phyloP scores from a whole-genome alignment of 345 rosid species.

The Citropsis articulata region DNA sequence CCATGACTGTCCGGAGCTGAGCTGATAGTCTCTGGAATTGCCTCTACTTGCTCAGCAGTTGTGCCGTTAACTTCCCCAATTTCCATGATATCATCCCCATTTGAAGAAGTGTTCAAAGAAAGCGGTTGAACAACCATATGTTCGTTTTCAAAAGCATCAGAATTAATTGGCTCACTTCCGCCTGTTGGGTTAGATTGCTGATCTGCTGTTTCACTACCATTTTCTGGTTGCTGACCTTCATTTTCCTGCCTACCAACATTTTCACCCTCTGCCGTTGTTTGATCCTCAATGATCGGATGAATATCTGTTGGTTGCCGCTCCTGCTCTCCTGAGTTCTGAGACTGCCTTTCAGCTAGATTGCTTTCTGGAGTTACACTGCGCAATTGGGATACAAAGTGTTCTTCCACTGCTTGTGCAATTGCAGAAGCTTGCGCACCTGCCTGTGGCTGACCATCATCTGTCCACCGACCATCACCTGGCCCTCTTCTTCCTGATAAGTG shows the following conservation, averaged over 20 bases:
- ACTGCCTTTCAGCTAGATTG: slow-evolving; percentile 56
- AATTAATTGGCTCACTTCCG: slow-evolving; percentile 44
- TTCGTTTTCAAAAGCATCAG: slow-evolving; percentile 34
- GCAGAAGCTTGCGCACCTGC: slow-evolving; percentile 72
- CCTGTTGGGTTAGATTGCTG: slow-evolving; percentile 33
- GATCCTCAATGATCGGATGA: slow-evolving; percentile 43
- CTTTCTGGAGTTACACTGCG: slow-evolving; percentile 42
- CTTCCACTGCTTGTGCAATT: slow-evolving; percentile 89
- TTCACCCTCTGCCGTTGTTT: slow-evolving; percentile 38
- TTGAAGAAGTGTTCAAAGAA: slow-evolving; percentile 49
- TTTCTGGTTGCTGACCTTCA: slow-evolving; percentile 51
- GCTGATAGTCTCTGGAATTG: slow-evolving; percentile 38
- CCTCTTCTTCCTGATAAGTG: slow-evolving; percentile 70
- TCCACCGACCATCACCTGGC: slow-evolving; percentile 85
- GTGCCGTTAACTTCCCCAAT: slow-evolving; percentile 55
- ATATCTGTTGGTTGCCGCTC: slow-evolving; percentile 53
- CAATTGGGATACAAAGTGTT: slow-evolving; percentile 69
- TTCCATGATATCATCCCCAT: slow-evolving; percentile 68
- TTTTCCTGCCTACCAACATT: slow-evolving; percentile 41
- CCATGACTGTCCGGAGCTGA: slow-evolving; percentile 40
- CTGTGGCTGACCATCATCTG: slow-evolving; percentile 95
- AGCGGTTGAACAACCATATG: slow-evolving; percentile 46
- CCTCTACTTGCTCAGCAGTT: slow-evolving; percentile 40
- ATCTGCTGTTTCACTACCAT: slow-evolving; percentile 34
- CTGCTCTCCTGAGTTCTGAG: slow-evolving; percentile 53